A percentile compares a stretch with the other conserved stretches of the same genome.
Evolutionary conservation across 148 eudicot genomes (phyloP).

Genomic region (Rhododendron henanense): DNA sequence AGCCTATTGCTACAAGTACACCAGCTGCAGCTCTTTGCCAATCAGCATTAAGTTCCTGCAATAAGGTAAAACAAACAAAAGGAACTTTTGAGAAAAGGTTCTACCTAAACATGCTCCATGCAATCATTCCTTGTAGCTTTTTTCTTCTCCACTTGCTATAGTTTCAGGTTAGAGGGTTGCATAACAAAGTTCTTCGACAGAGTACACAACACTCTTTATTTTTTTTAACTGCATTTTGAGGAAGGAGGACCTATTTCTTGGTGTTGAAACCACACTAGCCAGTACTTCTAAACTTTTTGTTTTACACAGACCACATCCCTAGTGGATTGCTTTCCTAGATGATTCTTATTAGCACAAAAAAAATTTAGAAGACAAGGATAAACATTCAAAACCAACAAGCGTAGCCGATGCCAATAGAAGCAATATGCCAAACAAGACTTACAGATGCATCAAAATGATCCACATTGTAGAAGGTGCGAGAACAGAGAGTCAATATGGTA

Average conservation of each 20-base stretch:
- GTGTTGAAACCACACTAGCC: background rate
- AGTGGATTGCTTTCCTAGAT: background rate
- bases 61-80: conserved; percentile 8
- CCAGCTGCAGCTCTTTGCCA: conserved; percentile 95
- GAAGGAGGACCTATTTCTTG: background rate
- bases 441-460: background rate
- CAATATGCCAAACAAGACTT: background rate
- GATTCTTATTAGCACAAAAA: background rate
- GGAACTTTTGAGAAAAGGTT: background rate
- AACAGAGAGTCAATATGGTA: background rate
- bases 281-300: background rate
- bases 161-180: background rate
- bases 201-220: background rate
- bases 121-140: background rate
- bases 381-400: background rate
- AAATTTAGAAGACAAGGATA: background rate
- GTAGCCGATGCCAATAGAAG: background rate
- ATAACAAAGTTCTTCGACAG: background rate
- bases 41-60: conserved; percentile 82
- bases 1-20: conserved; percentile 91
- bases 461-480: background rate
- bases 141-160: background rate
- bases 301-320: background rate
- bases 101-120: background rate
- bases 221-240: background rate